A percentile compares a stretch with the other conserved stretches of the same genome.
Conservation (phyloP, 805 yeast species). For the Schwanniomyces yamadae region DNA sequence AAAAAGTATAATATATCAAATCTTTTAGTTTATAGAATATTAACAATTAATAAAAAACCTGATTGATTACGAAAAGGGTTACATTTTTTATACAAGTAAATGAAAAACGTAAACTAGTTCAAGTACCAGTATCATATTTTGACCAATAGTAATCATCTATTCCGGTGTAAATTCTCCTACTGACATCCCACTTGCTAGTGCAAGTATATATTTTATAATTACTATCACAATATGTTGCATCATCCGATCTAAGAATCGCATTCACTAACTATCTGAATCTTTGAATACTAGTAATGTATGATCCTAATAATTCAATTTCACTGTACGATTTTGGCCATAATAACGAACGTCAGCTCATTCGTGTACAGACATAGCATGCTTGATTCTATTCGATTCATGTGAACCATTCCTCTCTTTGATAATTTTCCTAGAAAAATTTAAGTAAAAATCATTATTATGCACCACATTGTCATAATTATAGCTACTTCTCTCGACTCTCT, state of each 20-base stretch:
- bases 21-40: too few species aligned
- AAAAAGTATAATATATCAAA: too few species aligned
- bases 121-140: background rate
- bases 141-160: background rate
- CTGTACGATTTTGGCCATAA: background rate
- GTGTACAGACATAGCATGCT: background rate
- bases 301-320: background rate
- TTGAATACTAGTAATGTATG: background rate
- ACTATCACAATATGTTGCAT: background rate
- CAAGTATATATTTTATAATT: background rate
- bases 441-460: background rate
- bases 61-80: too few species aligned
- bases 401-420: background rate
- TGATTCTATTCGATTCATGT: background rate
- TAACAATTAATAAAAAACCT: too few species aligned
- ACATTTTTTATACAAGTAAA: background rate
- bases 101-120: background rate
- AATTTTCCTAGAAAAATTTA: background rate
- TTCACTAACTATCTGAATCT: background rate
- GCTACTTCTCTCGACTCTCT: background rate
- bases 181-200: background rate
- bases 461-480: background rate
- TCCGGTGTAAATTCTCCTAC: background rate
- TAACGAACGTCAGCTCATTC: background rate
- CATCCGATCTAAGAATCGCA: background rate